phyloP scores from a whole-genome alignment of 108 stramenopile species.

The Schizochytrium sp. region DNA sequence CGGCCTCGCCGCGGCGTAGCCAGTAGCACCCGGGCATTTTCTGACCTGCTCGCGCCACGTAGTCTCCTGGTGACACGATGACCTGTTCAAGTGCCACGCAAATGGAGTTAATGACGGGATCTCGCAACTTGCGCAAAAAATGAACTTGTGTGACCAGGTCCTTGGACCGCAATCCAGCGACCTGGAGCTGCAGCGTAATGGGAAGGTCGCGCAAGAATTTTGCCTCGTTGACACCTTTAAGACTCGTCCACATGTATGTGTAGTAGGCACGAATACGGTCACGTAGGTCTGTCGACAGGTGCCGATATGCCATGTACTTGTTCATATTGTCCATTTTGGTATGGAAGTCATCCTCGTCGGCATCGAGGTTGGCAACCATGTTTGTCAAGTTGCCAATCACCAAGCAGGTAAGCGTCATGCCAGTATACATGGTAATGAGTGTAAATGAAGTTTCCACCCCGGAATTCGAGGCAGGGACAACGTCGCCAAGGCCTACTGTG shows the following conservation, averaged over 20 bases:
- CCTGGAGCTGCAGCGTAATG: background rate
- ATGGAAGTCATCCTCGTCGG: background rate
- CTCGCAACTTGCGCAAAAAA: background rate
- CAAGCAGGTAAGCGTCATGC: background rate
- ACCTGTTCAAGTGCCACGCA: background rate
- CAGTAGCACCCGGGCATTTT: background rate
- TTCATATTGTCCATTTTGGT: constrained; percentile 19
- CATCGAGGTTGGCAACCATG: background rate
- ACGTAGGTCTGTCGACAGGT: background rate
- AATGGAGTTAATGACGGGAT: background rate
- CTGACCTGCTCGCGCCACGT: background rate
- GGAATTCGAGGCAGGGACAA: background rate
- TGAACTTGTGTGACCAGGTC: background rate
- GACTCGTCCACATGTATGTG: constrained; percentile 9
- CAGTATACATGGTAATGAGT: background rate
- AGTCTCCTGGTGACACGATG: background rate
- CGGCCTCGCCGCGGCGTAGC: background rate
- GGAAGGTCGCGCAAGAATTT: background rate
- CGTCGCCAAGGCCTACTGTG: background rate
- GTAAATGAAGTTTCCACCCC: background rate
- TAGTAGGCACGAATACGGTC: constrained; percentile 6
- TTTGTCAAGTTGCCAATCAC: constrained; percentile 13
- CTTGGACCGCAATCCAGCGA: background rate
- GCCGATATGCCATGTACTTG: constrained; percentile 5
- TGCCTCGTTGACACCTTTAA: constrained; percentile 1